These are phyloP conservation scores for Pseudoturritis turrita DNA, from an alignment of 345 rosid species.

Conservation along the genomic window DNA sequence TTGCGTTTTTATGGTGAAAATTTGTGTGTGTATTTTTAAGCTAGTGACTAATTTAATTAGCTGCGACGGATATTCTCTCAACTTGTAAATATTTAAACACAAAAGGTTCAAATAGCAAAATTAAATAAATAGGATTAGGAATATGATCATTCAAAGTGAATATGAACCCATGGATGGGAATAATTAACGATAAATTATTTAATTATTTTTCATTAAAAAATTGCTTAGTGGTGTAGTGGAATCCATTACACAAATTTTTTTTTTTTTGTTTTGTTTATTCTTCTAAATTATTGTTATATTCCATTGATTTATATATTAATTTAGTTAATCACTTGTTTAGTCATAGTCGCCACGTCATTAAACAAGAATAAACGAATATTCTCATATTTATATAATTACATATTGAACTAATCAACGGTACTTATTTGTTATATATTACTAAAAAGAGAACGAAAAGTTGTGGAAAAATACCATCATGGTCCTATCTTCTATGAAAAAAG, in stretches of 20 bases:
- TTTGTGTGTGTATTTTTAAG: neutral
- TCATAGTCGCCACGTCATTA: conserved; percentile 30
- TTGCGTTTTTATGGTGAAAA: neutral
- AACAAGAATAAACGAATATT: conserved; percentile 27
- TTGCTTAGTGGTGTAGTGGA: conserved; percentile 28
- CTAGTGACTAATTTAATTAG: conserved; percentile 6
- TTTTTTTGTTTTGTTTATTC: neutral
- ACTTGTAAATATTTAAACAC: conserved; percentile 7
- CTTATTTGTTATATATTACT: neutral
- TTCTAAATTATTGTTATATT: conserved; percentile 19
- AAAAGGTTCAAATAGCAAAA: neutral
- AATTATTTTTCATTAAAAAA: neutral
- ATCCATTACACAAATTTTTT: conserved; percentile 21
- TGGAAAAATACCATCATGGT: conserved; percentile 5
- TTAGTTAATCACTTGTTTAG: conserved; percentile 31
- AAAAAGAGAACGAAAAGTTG: neutral
- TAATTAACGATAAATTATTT: conserved; percentile 11
- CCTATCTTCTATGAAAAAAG: neutral
- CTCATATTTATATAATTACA: neutral
- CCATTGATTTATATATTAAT: conserved; percentile 15
- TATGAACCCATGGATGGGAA: conserved; percentile 23
- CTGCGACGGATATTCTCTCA: conserved; percentile 16
- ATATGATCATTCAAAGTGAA: conserved; percentile 19
- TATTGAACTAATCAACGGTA: conserved; percentile 17
- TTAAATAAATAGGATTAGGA: conserved; percentile 15